Evolutionary conservation across 805 yeast genomes (phyloP).

Genomic region (Lipomyces lipofer): DNA sequence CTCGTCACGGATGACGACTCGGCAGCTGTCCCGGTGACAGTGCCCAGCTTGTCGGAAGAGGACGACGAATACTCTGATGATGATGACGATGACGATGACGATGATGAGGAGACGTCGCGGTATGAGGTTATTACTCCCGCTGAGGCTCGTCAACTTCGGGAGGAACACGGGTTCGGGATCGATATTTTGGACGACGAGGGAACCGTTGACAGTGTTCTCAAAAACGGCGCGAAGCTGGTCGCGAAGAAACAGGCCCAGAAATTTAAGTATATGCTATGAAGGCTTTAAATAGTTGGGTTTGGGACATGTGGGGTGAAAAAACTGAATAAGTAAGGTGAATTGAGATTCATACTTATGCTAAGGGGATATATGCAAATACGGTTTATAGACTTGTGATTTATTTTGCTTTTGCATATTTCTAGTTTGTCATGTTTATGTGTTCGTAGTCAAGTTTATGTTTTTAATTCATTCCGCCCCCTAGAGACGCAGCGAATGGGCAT

Average conservation of each 20-base stretch:
- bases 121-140: constrained; percentile 24
- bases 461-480: too few species aligned
- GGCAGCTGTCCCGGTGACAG: not conserved
- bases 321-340: too few species aligned
- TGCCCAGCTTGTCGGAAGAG: constrained; percentile 17
- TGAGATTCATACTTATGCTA: too few species aligned
- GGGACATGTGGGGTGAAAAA: too few species aligned
- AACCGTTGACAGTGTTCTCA: constrained; percentile 21
- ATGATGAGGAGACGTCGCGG: constrained; percentile 20
- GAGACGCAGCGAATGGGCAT: too few species aligned
- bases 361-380: too few species aligned
- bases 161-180: constrained; percentile 27
- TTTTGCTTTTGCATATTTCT: too few species aligned
- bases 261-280: constrained; percentile 27
- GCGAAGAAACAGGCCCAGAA: constrained; percentile 19
- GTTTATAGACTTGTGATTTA: too few species aligned
- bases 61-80: constrained; percentile 12
- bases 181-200: constrained; percentile 29
- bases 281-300: too few species aligned
- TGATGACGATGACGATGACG: constrained; percentile 22
- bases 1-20: constrained; percentile 13
- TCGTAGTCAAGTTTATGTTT: too few species aligned
- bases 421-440: too few species aligned
- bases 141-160: constrained; percentile 29
- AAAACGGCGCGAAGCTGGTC: constrained; percentile 23